Percentiles rank a stretch among this genome's conserved stretches.
These are phyloP conservation scores for Cetraspora pellucida DNA, from an alignment of 192 early-diverging fungal genomes.

Conservation along the genomic window DNA sequence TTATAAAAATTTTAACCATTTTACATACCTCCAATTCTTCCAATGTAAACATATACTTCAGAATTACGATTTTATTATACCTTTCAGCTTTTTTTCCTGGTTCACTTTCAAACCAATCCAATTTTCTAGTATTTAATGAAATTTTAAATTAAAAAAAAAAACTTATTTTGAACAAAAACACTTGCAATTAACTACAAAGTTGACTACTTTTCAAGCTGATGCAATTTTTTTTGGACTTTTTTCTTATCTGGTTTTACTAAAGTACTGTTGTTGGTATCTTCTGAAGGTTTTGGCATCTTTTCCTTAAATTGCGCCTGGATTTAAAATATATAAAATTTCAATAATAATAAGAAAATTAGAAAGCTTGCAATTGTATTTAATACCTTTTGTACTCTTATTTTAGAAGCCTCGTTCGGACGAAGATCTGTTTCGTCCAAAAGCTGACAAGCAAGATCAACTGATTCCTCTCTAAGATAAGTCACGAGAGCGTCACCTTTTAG, in stretches of 20 bases:
- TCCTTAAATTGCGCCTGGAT: slow-evolving; percentile 82
- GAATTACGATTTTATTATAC: slow-evolving; percentile 80
- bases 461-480: slow-evolving; percentile 88
- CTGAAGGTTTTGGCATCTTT: slow-evolving; percentile 55
- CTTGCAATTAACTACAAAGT: background rate
- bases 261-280: slow-evolving; percentile 35
- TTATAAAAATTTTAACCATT: background rate
- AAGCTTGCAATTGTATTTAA: background rate
- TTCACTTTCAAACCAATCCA: slow-evolving; percentile 90
- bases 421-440: slow-evolving; percentile 88
- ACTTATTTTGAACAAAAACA: background rate
- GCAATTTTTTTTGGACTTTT: slow-evolving; percentile 64
- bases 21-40: slow-evolving; percentile 80
- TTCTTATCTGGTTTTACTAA: slow-evolving; percentile 49
- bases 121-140: slow-evolving; percentile 57
- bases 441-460: slow-evolving; percentile 80
- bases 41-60: slow-evolving; percentile 94
- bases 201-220: slow-evolving; percentile 75
- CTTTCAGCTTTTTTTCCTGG: slow-evolving; percentile 70
- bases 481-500: slow-evolving; percentile 93
- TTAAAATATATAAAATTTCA: background rate
- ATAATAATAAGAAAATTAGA: background rate
- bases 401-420: slow-evolving; percentile 59
- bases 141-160: background rate
- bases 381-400: slow-evolving; percentile 73